Evolutionary conservation across 225 moss, liverwort and hornwort species (phyloP).

Genomic region (Antitrichia curtipendula): DNA sequence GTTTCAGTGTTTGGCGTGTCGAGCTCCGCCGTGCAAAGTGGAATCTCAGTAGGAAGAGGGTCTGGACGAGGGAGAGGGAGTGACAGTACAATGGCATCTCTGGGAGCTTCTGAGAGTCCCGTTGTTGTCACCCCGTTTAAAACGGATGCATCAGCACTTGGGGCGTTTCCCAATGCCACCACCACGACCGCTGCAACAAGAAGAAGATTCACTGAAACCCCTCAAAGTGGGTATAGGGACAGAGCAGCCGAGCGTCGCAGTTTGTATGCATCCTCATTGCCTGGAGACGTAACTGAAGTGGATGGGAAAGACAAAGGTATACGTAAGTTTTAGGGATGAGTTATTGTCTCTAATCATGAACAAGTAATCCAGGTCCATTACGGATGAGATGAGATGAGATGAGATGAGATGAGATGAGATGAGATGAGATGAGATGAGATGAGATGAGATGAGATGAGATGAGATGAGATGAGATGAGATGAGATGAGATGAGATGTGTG

Average conservation of each 20-base stretch:
- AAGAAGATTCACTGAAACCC: constrained; percentile 85
- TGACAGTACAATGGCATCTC: constrained; percentile 25
- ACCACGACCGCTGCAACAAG: constrained; percentile 43
- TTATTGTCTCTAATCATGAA: constrained; percentile 36
- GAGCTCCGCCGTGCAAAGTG: constrained; percentile 15
- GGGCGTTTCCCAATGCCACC: constrained; percentile 57
- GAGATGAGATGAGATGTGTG: constrained; percentile 4
- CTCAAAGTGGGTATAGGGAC: constrained; percentile 96
- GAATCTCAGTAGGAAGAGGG: constrained; percentile 44
- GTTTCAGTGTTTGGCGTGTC: constrained; percentile 31
- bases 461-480: constrained; percentile 18
- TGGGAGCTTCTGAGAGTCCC: constrained; percentile 27
- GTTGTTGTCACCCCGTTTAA: constrained; percentile 61
- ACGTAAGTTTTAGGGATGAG: constrained; percentile 24
- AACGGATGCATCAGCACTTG: constrained; percentile 91
- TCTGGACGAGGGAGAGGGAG: constrained; percentile 51
- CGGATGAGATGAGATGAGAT: constrained; percentile 18
- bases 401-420: background rate
- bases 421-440: background rate
- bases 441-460: constrained; percentile 12
- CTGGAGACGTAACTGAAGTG: constrained; percentile 56
- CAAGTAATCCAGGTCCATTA: constrained; percentile 28
- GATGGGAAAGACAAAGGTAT: constrained; percentile 94
- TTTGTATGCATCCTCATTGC: constrained; percentile 70
- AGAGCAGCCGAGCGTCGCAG: constrained; percentile 97